These are phyloP conservation scores for Venturia oleaginea DNA, from an alignment of 2,329 filamentous ascomycete species.

Conservation along the genomic window DNA sequence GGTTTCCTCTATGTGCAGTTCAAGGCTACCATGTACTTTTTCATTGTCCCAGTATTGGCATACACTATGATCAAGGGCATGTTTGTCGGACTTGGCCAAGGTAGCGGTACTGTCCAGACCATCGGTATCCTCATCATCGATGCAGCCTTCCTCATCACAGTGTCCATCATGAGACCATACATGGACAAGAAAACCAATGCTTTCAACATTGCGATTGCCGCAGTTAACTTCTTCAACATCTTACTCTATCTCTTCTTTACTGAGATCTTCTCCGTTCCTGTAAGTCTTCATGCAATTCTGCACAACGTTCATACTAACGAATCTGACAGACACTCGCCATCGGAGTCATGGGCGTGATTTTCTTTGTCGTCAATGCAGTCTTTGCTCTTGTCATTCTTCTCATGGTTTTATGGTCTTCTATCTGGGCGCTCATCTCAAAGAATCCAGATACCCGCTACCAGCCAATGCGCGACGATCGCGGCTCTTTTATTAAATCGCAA, in stretches of 20 bases:
- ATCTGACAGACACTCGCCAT: constrained; percentile 33
- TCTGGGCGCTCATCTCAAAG: constrained; percentile 75
- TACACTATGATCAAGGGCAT: constrained; percentile 83
- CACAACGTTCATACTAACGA: constrained; percentile 41
- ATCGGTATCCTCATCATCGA: constrained; percentile 79
- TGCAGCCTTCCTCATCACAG: constrained; percentile 63
- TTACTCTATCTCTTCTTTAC: constrained; percentile 88
- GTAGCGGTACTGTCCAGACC: constrained; percentile 62
- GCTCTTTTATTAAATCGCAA: constrained; percentile 96
- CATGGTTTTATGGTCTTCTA: constrained; percentile 68
- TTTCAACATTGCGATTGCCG: constrained; percentile 89
- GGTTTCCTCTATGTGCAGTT: constrained; percentile 97
- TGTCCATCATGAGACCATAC: constrained; percentile 79
- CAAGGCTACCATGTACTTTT: constrained; percentile 92
- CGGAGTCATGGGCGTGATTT: constrained; percentile 16
- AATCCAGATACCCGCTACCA: constrained; percentile 93
- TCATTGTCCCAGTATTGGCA: constrained; percentile 67
- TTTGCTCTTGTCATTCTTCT: constrained; percentile 29
- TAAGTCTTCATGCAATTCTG: constrained; percentile 56
- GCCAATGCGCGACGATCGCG: constrained; percentile 91
- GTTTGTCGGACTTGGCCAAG: constrained; percentile 77
- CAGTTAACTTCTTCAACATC: constrained; percentile 81
- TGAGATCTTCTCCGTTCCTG: constrained; percentile 73
- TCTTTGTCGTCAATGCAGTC: constrained; percentile 15
- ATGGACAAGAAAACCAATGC: constrained; percentile 99